These are phyloP conservation scores for Phytophthora hibernalis DNA, from an alignment of 352 stramenopile species.

Conservation along the genomic window DNA sequence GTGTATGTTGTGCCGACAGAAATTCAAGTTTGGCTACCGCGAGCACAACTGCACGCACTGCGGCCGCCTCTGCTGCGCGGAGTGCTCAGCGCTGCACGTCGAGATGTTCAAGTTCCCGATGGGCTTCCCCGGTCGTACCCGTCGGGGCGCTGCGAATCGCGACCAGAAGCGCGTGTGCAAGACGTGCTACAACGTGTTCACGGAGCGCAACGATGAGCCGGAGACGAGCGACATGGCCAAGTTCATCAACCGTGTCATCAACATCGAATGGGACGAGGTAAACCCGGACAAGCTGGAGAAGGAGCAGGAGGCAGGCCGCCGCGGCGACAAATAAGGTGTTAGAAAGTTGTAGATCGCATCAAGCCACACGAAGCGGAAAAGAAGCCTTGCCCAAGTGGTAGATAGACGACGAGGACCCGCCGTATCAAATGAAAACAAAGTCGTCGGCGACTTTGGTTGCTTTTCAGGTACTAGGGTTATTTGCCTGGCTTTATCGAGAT, in stretches of 20 bases:
- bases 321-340: conserved; percentile 58
- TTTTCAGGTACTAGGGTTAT: no score
- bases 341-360: conserved; percentile 28
- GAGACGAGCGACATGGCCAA: conserved; percentile 65
- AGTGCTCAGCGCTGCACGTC: conserved; percentile 69
- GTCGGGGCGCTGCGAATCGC: conserved; percentile 62
- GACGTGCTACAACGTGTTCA: conserved; percentile 88
- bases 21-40: conserved; percentile 86
- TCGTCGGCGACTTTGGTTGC: conserved; percentile 16
- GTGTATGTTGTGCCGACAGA: conserved; percentile 89
- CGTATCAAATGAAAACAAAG: conserved; percentile 26
- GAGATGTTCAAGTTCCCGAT: conserved; percentile 87
- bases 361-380: background rate
- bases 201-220: conserved; percentile 75
- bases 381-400: conserved; percentile 11
- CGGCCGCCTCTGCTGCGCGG: conserved; percentile 74
- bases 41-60: conserved; percentile 91
- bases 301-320: conserved; percentile 53
- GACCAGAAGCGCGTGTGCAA: conserved; percentile 87
- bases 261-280: conserved; percentile 91
- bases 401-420: conserved; percentile 27
- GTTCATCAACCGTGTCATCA: conserved; percentile 85
- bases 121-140: conserved; percentile 81
- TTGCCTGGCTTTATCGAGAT: no score
- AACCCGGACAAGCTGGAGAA: conserved; percentile 85